A percentile compares a stretch with the other conserved stretches of the same genome.
Evolutionary conservation across 805 yeast species (phyloP).

Genomic region (Ogataea nakhonphanomensis): DNA sequence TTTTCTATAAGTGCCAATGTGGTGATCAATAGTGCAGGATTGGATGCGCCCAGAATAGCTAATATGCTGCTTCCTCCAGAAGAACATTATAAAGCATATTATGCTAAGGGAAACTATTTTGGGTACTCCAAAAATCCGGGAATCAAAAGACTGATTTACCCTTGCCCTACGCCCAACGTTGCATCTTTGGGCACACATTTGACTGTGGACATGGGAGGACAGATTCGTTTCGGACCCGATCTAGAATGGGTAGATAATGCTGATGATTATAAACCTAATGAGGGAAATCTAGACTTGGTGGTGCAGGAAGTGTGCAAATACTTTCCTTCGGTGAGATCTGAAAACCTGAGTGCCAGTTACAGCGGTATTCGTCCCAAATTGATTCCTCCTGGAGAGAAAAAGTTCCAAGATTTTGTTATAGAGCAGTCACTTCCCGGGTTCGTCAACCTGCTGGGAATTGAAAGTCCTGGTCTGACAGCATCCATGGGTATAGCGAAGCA

Average conservation of each 20-base stretch:
- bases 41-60: constrained; percentile 67
- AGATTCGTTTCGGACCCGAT: constrained; percentile 84
- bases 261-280: constrained; percentile 46
- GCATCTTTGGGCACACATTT: constrained; percentile 87
- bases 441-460: constrained; percentile 76
- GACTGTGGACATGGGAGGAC: constrained; percentile 79
- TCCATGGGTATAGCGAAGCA: constrained; percentile 79
- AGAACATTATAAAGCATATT: constrained; percentile 55
- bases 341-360: constrained; percentile 61
- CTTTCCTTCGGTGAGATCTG: constrained; percentile 53
- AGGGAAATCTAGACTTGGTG: constrained; percentile 50
- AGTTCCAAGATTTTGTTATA: constrained; percentile 72
- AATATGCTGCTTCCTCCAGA: constrained; percentile 65
- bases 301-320: constrained; percentile 56
- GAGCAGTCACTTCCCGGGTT: constrained; percentile 76
- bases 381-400: constrained; percentile 38
- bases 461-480: constrained; percentile 86
- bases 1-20: constrained; percentile 48
- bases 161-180: constrained; percentile 68
- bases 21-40: constrained; percentile 77
- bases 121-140: constrained; percentile 43
- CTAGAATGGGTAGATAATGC: constrained; percentile 67
- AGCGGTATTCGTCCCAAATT: constrained; percentile 85
- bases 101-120: constrained; percentile 85
- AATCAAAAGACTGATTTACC: constrained; percentile 63